phyloP scores from a whole-genome alignment of 306 rosid species.

The Quercus mongolica region DNA sequence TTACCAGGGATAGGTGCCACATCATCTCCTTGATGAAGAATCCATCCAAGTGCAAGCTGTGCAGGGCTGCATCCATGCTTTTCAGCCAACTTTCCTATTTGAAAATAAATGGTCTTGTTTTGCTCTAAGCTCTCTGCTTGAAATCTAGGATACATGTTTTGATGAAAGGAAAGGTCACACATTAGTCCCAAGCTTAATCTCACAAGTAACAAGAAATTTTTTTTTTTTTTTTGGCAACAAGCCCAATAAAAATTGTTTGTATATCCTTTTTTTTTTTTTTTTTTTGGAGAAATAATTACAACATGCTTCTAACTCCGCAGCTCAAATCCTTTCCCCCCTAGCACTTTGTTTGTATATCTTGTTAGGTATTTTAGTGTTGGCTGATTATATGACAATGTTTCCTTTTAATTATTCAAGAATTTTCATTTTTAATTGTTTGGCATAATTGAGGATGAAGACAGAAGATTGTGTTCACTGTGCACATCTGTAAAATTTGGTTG shows the following conservation, averaged over 20 bases:
- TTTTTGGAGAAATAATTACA: too few relatives aligned
- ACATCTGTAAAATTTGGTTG: too few relatives aligned
- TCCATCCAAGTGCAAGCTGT: conserved; percentile 69
- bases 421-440: too few relatives aligned
- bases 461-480: too few relatives aligned
- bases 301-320: too few relatives aligned
- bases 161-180: conserved; percentile 9
- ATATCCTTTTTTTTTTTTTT: too few relatives aligned
- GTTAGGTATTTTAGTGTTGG: too few relatives aligned
- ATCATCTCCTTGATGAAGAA: conserved; percentile 56
- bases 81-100: conserved; percentile 45
- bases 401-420: too few relatives aligned
- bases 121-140: conserved; percentile 54
- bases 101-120: conserved; percentile 46
- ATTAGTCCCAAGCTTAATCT: background rate
- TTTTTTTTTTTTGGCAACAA: background rate
- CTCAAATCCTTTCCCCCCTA: too few relatives aligned
- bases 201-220: background rate
- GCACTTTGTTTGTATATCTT: background rate
- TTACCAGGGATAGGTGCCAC: conserved; percentile 70
- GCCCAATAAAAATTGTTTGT: background rate
- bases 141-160: conserved; percentile 52
- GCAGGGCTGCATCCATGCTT: conserved; percentile 49
- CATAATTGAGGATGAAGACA: too few relatives aligned
- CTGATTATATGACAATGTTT: too few relatives aligned